Evolutionary conservation across 2,329 filamentous ascomycete species (phyloP).

Genomic region (Neopestalotiopsis rosae): DNA sequence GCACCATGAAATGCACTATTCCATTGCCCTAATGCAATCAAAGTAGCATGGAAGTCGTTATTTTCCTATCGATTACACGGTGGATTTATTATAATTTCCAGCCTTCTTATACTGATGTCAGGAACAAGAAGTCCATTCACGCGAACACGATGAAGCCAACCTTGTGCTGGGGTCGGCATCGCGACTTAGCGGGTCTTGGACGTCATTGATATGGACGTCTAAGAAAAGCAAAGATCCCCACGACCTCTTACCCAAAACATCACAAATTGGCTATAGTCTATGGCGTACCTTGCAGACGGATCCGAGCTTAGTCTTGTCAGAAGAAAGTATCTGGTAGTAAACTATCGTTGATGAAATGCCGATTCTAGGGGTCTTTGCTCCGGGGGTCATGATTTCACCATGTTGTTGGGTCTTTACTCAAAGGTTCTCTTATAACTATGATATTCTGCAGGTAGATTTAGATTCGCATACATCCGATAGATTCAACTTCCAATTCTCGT

Average conservation of each 20-base stretch:
- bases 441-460: neutral
- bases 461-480: neutral
- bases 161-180: neutral
- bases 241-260: neutral
- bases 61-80: neutral
- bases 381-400: constrained; percentile 1
- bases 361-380: neutral
- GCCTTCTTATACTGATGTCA: neutral
- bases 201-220: constrained; percentile 4
- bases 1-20: no score
- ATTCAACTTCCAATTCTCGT: no score
- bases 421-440: neutral
- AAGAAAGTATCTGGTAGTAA: neutral
- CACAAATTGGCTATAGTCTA: neutral
- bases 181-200: constrained; percentile 9
- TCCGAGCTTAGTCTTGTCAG: neutral
- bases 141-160: neutral
- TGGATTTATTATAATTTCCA: neutral
- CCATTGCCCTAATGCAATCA: neutral
- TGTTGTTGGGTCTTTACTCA: neutral
- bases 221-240: neutral
- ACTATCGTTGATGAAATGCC: neutral
- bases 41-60: neutral
- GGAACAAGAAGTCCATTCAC: neutral
- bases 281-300: constrained; percentile 1